phyloP scores from a whole-genome alignment of 2,329 filamentous ascomycete species.

The Colletotrichum neosansevieriae region DNA sequence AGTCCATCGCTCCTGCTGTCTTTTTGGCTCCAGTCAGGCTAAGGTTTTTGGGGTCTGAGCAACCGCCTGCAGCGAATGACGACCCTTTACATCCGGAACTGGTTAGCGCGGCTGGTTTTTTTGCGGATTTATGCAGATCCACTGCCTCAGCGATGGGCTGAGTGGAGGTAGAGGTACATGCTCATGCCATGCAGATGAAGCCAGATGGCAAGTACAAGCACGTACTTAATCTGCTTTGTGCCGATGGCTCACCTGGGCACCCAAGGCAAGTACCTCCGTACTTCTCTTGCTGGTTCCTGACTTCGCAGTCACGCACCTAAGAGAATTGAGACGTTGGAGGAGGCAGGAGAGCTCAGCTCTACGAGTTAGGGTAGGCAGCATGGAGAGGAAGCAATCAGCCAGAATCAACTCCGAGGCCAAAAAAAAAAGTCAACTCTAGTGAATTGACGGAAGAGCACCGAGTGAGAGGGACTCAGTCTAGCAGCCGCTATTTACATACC shows the following conservation, averaged over 20 bases:
- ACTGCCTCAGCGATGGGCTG: conserved; percentile 31
- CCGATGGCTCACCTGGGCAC: background rate
- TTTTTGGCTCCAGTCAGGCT: conserved; percentile 27
- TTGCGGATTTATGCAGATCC: conserved; percentile 33
- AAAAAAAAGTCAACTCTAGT: too few species aligned
- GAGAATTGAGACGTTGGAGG: background rate
- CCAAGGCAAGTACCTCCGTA: conserved; percentile 21
- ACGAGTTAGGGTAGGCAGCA: background rate
- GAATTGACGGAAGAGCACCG: too few species aligned
- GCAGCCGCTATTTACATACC: background rate
- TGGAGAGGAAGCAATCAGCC: too few species aligned
- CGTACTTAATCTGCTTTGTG: conserved; percentile 2
- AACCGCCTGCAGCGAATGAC: conserved; percentile 41
- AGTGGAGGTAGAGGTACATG: conserved; percentile 20
- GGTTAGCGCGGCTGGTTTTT: conserved; percentile 14
- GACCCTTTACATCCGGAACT: background rate
- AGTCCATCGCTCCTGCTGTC: too few species aligned
- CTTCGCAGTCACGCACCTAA: conserved; percentile 23
- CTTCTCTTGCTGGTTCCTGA: conserved; percentile 13
- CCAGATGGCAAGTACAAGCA: conserved; percentile 7
- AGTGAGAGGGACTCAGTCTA: background rate
- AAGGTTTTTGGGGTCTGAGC: conserved; percentile 31
- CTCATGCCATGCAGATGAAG: background rate
- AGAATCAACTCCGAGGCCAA: too few species aligned
- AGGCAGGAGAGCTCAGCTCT: background rate